Evolutionary conservation across 2,329 filamentous ascomycete species (phyloP).

Genomic region (Eutypa lata): DNA sequence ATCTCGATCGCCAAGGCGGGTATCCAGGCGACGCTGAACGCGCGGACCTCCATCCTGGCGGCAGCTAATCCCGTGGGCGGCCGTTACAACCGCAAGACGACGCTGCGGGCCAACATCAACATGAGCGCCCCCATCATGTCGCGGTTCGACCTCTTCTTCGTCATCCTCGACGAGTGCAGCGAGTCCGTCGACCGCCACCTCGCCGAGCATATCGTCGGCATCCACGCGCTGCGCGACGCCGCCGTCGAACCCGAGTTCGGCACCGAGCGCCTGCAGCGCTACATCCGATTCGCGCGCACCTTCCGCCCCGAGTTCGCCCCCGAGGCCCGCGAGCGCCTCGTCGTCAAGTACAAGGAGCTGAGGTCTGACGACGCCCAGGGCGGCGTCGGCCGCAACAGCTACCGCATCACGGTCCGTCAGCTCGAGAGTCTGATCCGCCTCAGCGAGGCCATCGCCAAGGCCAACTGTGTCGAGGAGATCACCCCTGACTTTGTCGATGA

Average conservation of each 20-base stretch:
- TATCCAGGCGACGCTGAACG: conserved; percentile 96
- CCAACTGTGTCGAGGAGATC: conserved; percentile 92
- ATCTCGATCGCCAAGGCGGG: conserved; percentile 98
- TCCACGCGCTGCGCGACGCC: conserved; percentile 89
- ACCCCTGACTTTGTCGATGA: conserved; percentile 82
- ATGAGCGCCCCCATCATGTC: conserved; percentile 99
- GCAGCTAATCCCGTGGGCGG: conserved; percentile 95
- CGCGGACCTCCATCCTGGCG: conserved; percentile 89
- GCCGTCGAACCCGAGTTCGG: conserved; percentile 91
- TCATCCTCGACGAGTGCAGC: conserved; percentile 95
- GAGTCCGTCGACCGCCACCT: conserved; percentile 86
- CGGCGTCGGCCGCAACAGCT: conserved; percentile 89
- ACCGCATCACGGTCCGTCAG: conserved; percentile 95
- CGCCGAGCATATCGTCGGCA: conserved; percentile 88
- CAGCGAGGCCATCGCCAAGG: conserved; percentile 96
- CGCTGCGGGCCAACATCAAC: conserved; percentile 91
- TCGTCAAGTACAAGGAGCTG: conserved; percentile 93
- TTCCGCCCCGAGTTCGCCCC: conserved; percentile 91
- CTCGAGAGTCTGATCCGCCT: conserved; percentile 94
- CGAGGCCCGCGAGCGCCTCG: conserved; percentile 80
- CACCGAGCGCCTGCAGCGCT: conserved; percentile 93
- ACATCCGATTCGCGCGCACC: conserved; percentile 92
- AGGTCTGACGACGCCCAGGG: conserved; percentile 91
- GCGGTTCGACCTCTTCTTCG: conserved; percentile 97
- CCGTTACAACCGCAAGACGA: conserved; percentile 95